Evolutionary conservation across 2,329 filamentous ascomycete species (phyloP).

Genomic region (Esteya vermicola): DNA sequence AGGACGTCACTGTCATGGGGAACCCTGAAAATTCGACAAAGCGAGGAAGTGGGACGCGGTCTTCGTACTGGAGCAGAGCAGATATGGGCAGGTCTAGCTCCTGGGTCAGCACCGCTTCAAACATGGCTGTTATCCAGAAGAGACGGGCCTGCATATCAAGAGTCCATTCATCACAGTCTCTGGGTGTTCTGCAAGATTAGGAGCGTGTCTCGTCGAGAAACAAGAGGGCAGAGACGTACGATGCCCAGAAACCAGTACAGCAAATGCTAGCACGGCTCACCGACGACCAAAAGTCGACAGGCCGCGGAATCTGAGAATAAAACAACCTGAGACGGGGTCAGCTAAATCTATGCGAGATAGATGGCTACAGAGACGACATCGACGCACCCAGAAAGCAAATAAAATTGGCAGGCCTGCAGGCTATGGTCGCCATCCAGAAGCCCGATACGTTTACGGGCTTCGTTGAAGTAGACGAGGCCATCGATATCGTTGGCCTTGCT

Average conservation of each 20-base stretch:
- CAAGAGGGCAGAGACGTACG: constrained; percentile 16
- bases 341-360: no score
- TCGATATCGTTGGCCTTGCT: no score
- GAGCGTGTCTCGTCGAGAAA: not conserved
- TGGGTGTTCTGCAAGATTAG: constrained; percentile 19
- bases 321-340: constrained; percentile 4
- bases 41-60: constrained; percentile 36
- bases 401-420: constrained; percentile 35
- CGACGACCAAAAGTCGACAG: constrained; percentile 38
- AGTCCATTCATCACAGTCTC: constrained; percentile 35
- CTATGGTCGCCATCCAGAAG: constrained; percentile 16
- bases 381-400: constrained; percentile 29
- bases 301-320: constrained; percentile 35
- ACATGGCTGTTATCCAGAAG: constrained; percentile 41
- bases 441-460: constrained; percentile 34
- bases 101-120: constrained; percentile 39
- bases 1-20: constrained; percentile 1
- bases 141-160: constrained; percentile 40
- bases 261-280: constrained; percentile 35
- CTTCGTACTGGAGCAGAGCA: constrained; percentile 33
- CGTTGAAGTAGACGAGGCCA: constrained; percentile 39
- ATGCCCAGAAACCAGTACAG: constrained; percentile 31
- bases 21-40: constrained; percentile 19
- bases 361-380: not conserved
- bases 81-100: constrained; percentile 37